Conservation (phyloP, 345 rosid genomes). For the Jatropha curcas region DNA sequence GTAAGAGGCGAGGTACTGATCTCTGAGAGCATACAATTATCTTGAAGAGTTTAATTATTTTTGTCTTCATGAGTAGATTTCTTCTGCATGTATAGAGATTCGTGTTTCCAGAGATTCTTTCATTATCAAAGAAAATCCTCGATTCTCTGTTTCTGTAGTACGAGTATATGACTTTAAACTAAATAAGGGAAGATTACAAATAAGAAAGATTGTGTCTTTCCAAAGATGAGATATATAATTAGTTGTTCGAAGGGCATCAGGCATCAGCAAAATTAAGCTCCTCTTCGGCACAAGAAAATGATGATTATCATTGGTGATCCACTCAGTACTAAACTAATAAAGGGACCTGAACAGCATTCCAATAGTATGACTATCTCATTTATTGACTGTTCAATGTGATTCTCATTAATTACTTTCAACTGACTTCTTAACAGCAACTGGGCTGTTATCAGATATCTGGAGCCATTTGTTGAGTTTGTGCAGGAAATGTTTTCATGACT, state of each 20-base stretch:
- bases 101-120: background rate
- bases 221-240: too few species aligned
- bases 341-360: conserved; percentile 46
- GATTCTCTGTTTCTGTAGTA: background rate
- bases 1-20: too few species aligned
- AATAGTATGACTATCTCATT: conserved; percentile 49
- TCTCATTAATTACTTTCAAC: conserved; percentile 36
- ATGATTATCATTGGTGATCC: background rate
- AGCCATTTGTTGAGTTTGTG: background rate
- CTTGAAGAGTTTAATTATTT: too few species aligned
- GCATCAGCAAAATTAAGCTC: background rate
- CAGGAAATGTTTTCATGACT: background rate
- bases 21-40: too few species aligned
- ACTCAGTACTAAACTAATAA: conserved; percentile 12
- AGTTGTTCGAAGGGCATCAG: too few species aligned
- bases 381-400: conserved; percentile 48
- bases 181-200: background rate
- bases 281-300: background rate
- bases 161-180: background rate
- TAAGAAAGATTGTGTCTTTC: background rate
- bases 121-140: background rate
- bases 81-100: background rate
- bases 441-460: conserved; percentile 20
- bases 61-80: too few species aligned
- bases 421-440: conserved; percentile 52